Conservation (phyloP, 225 moss, liverwort and hornwort genomes). For the Marchantia polymorpha region DNA sequence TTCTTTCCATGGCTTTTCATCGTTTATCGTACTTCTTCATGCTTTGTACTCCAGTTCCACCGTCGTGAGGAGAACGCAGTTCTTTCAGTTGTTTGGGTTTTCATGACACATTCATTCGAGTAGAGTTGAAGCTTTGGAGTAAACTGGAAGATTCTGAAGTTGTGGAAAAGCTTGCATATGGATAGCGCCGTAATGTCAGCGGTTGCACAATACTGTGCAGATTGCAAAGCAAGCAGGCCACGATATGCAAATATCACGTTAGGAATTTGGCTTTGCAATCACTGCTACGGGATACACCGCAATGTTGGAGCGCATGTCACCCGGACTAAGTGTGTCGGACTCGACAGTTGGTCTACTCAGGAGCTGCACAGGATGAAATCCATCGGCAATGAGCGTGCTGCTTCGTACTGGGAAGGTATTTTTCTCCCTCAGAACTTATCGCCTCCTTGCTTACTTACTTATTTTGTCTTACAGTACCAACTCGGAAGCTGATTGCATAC, state of each 20-base stretch:
- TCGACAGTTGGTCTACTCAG: slow-evolving; percentile 60
- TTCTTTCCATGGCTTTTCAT: too few species aligned
- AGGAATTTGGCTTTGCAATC: slow-evolving; percentile 65
- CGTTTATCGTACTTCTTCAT: too few species aligned
- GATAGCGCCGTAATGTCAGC: slow-evolving; percentile 8
- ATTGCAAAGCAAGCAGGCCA: slow-evolving; percentile 57
- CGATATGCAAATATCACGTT: slow-evolving; percentile 60
- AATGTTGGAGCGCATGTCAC: slow-evolving; percentile 60
- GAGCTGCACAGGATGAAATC: slow-evolving; percentile 60
- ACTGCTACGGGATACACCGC: slow-evolving; percentile 65
- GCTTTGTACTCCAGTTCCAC: too few species aligned
- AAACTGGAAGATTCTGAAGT: too few species aligned
- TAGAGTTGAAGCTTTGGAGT: too few species aligned
- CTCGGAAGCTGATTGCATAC: background rate
- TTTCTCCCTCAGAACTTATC: background rate
- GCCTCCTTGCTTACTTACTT: background rate
- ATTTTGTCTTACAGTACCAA: background rate
- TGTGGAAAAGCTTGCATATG: background rate
- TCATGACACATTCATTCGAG: too few species aligned
- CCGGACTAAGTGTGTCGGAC: slow-evolving; percentile 65
- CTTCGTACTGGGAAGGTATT: slow-evolving; percentile 63
- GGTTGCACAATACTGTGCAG: slow-evolving; percentile 41
- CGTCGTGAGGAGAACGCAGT: too few species aligned
- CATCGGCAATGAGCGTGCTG: slow-evolving; percentile 57
- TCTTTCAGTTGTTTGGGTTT: too few species aligned